phyloP scores from a whole-genome alignment of 805 yeast genomes.

The Cyberlindnera subsufficiens region DNA sequence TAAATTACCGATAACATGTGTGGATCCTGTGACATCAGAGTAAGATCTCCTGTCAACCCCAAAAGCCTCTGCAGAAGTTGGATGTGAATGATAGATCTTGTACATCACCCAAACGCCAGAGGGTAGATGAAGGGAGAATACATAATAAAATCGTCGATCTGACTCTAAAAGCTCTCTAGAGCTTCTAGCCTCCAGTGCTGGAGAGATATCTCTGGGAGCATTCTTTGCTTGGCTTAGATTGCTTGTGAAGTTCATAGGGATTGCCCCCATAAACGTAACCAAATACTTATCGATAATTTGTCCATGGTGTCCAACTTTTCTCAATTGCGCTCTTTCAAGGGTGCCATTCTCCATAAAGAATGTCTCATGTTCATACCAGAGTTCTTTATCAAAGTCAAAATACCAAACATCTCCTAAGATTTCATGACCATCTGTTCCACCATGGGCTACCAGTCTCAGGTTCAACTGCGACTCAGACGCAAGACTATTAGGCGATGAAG shows the following conservation, averaged over 20 bases:
- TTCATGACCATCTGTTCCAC: conserved; percentile 28
- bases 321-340: conserved; percentile 8
- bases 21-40: conserved; percentile 3
- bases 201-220: conserved; percentile 12
- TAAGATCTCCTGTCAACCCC: not conserved
- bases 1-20: conserved; percentile 5
- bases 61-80: not conserved
- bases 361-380: conserved; percentile 30
- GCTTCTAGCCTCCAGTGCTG: not conserved
- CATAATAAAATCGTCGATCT: not conserved
- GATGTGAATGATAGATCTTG: conserved; percentile 6
- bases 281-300: conserved; percentile 17
- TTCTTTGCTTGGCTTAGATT: not conserved
- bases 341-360: conserved; percentile 20
- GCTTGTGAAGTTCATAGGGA: conserved; percentile 6
- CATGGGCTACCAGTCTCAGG: conserved; percentile 28
- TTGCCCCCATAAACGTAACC: conserved; percentile 14
- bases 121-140: conserved; percentile 2
- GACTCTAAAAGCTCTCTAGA: no score
- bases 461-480: conserved; percentile 1
- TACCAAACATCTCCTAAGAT: conserved; percentile 46
- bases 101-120: conserved; percentile 2
- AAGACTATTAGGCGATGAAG: conserved; percentile 1
- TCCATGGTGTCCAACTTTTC: conserved; percentile 13
- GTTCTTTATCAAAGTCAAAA: conserved; percentile 38